phyloP scores from a whole-genome alignment of 805 yeast genomes.

The Candida peoriensis region DNA sequence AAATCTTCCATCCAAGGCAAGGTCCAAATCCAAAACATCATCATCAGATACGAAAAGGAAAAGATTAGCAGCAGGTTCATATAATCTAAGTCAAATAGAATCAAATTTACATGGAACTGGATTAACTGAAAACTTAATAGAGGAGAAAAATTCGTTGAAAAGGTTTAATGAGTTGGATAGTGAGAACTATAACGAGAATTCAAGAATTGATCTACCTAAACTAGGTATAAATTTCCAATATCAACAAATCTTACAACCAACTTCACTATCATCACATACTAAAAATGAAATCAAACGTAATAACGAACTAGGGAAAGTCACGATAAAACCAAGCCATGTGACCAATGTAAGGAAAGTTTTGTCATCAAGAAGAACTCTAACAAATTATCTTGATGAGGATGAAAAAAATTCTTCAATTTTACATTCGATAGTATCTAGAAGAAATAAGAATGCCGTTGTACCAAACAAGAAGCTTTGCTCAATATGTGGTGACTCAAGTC shows the following conservation, averaged over 20 bases:
- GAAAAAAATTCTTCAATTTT: conserved; percentile 30
- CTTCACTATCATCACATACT: conserved; percentile 4
- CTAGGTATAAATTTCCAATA: conserved; percentile 23
- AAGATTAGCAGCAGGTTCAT: conserved; percentile 24
- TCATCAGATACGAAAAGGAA: conserved; percentile 16
- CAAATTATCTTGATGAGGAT: conserved; percentile 38
- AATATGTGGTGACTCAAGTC: conserved; percentile 40
- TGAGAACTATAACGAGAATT: conserved; percentile 38
- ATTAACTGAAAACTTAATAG: conserved; percentile 23
- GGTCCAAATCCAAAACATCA: conserved; percentile 8
- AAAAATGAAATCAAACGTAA: neutral
- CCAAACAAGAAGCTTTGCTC: conserved; percentile 38
- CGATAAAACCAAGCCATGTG: conserved; percentile 22
- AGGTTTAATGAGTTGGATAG: conserved; percentile 37
- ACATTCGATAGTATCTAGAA: conserved; percentile 26
- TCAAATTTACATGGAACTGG: conserved; percentile 24
- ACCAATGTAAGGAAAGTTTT: conserved; percentile 34
- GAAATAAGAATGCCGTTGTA: conserved; percentile 26
- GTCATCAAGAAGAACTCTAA: conserved; percentile 35
- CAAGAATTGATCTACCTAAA: conserved; percentile 35
- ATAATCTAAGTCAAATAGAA: conserved; percentile 22
- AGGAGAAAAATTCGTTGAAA: conserved; percentile 31
- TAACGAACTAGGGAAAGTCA: conserved; percentile 9
- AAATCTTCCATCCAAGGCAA: conserved; percentile 17
- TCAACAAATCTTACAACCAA: conserved; percentile 10